phyloP scores from a whole-genome alignment of 1,139 yeast species.

The Yamadazyma jaroonii region DNA sequence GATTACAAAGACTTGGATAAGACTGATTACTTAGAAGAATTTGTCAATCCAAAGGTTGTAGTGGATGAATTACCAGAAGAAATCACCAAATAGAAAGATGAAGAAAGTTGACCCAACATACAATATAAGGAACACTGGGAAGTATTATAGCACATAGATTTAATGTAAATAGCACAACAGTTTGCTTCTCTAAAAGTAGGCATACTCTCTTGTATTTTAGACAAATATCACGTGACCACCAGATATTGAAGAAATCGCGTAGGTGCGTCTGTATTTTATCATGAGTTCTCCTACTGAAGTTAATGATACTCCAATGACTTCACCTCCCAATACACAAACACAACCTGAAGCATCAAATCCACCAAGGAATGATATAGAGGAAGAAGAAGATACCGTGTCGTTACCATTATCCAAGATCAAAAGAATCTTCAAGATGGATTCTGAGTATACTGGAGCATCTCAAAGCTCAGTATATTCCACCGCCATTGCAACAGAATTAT shows the following conservation, averaged over 20 bases:
- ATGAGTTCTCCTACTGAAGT: constrained; percentile 1
- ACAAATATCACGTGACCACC: no score
- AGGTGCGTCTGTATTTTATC: background rate
- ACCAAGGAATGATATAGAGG: constrained; percentile 6
- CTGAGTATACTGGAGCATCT: constrained; percentile 74
- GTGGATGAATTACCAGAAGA: constrained; percentile 12
- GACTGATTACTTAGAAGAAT: constrained; percentile 45
- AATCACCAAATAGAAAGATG: constrained; percentile 6
- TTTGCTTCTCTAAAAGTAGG: no score
- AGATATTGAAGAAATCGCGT: no score
- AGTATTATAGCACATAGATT: background rate
- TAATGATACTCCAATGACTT: constrained; percentile 16
- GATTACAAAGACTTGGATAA: constrained; percentile 38
- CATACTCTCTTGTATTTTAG: no score
- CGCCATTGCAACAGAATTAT: constrained; percentile 84
- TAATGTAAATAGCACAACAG: no score
- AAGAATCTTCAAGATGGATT: constrained; percentile 80
- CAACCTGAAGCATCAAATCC: background rate
- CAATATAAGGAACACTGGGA: no score
- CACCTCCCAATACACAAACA: constrained; percentile 15
- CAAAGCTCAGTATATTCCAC: constrained; percentile 79
- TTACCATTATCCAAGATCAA: constrained; percentile 83
- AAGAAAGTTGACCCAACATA: no score
- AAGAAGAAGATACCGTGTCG: constrained; percentile 18
- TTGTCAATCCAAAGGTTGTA: constrained; percentile 21